Evolutionary conservation across 1,284 basidiomycete species (phyloP).

Genomic region (Anthracocystis panici-leucophaei): DNA sequence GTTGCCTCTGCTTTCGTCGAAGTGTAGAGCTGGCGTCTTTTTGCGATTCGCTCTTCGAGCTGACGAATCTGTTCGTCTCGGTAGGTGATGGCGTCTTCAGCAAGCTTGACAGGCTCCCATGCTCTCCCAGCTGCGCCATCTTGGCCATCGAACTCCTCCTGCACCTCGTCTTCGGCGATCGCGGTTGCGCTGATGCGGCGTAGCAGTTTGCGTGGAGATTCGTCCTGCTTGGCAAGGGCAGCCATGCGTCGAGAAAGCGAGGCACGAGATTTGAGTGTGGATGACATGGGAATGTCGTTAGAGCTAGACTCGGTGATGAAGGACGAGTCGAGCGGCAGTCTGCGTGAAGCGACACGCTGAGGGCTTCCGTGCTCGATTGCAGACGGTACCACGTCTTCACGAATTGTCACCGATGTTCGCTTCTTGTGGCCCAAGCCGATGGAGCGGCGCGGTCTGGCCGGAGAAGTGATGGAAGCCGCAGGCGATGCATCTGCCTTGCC

Average conservation of each 20-base stretch:
- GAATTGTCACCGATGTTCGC: neutral
- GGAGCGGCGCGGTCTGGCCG: constrained; percentile 15
- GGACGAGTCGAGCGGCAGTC: constrained; percentile 40
- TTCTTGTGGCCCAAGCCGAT: constrained; percentile 7
- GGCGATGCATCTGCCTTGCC: constrained; percentile 16
- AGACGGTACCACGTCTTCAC: constrained; percentile 24
- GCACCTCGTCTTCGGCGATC: constrained; percentile 52
- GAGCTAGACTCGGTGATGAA: constrained; percentile 36
- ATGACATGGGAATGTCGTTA: constrained; percentile 46
- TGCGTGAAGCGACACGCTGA: constrained; percentile 30
- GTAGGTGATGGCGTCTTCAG: constrained; percentile 30
- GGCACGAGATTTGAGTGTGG: constrained; percentile 44
- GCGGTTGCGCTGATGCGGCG: constrained; percentile 56
- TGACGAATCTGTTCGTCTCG: constrained; percentile 48
- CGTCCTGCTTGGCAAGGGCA: constrained; percentile 22
- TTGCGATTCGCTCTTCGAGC: constrained; percentile 41
- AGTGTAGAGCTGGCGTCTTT: constrained; percentile 26
- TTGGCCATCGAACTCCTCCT: constrained; percentile 37
- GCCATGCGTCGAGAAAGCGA: constrained; percentile 37
- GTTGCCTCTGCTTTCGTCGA: constrained; percentile 15
- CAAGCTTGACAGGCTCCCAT: constrained; percentile 16
- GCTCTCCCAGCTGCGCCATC: neutral
- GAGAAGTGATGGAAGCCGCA: constrained; percentile 13
- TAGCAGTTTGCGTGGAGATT: constrained; percentile 58
- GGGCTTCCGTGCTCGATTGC: constrained; percentile 39